Evolutionary conservation across 352 stramenopile genomes (phyloP).

Genomic region (Pilasporangium apinafurcum): DNA sequence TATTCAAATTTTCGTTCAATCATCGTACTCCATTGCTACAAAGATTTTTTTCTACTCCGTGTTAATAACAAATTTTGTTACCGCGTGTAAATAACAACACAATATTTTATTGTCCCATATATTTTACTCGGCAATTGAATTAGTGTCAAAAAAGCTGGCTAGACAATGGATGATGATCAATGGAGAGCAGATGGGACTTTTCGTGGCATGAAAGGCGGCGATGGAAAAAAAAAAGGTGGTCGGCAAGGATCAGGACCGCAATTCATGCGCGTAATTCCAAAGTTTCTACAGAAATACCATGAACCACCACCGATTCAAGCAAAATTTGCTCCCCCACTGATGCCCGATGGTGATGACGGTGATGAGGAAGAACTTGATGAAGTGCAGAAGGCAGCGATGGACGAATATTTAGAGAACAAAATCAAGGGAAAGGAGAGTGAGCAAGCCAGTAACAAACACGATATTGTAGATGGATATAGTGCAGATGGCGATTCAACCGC

Average conservation of each 20-base stretch:
- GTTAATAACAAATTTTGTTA: too few species aligned
- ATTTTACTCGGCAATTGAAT: too few species aligned
- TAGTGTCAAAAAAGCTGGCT: too few species aligned
- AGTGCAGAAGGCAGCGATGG: conserved; percentile 72
- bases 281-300: conserved; percentile 79
- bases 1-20: too few species aligned
- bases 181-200: conserved; percentile 74
- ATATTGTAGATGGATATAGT: conserved; percentile 12
- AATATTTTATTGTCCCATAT: too few species aligned
- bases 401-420: conserved; percentile 57
- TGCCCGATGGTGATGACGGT: conserved; percentile 32
- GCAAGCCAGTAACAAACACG: conserved; percentile 1
- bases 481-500: conserved; percentile 8
- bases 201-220: conserved; percentile 32
- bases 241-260: conserved; percentile 42
- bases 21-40: too few species aligned
- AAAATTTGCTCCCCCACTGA: conserved; percentile 53
- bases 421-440: conserved; percentile 29
- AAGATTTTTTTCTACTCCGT: too few species aligned
- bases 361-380: conserved; percentile 70
- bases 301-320: conserved; percentile 50
- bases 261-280: conserved; percentile 80
- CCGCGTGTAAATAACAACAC: too few species aligned
- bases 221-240: conserved; percentile 2
- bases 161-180: conserved; percentile 62